Evolutionary conservation across 2,329 filamentous ascomycete species (phyloP), one percentile per base, ranked within the genome.

Genomic region (Aspergillus ustus): DNA sequence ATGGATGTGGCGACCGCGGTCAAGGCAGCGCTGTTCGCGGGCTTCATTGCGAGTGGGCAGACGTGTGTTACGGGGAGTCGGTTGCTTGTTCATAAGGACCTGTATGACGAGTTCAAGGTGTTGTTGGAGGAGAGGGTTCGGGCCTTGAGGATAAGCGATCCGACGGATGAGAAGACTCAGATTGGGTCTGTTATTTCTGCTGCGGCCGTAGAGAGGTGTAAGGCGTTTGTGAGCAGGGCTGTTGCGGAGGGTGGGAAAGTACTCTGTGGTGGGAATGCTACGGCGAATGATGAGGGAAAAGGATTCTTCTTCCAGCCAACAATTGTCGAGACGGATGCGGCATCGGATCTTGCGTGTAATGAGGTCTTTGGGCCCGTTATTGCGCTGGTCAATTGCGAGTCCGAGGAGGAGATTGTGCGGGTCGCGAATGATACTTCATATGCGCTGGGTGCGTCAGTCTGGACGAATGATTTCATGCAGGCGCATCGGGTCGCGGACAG

Each of bases 101-200:
- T 85, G 8, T 71, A 80, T 22, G 70, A 77, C 3, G 70, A 77
- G 0, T 69, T 84, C 7, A 63, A 73, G 6, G 77, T 77, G 25
- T 65, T 81, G 20, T 73, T 80, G 52, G 65, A 61, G 17, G 81
- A 78, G 59, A 78, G 85, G n/a, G 84, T 81, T 5, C 84, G 87
- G 31, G 69, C 78, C 0, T 71, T 77, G 3, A 81, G 84, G 4
- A 86, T 89, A 72, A 87, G 87, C 1, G 80, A 83, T 4, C 87
- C 87, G 0, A 78, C 73, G 3, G 85, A 89, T 58, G 75, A 77
- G 0, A 80, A 80, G 1, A 88, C 85, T 0, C 84, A 85, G 73
- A 91, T 91, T 83, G 88, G 88, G 0, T 85, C 86, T 0, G 75
- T 90, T 2, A 83, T 90, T 37, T 89, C 87, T 17, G 52, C 54